phyloP scores from a whole-genome alignment of 495 filamentous ascomycete genomes.

The Halenospora varia region DNA sequence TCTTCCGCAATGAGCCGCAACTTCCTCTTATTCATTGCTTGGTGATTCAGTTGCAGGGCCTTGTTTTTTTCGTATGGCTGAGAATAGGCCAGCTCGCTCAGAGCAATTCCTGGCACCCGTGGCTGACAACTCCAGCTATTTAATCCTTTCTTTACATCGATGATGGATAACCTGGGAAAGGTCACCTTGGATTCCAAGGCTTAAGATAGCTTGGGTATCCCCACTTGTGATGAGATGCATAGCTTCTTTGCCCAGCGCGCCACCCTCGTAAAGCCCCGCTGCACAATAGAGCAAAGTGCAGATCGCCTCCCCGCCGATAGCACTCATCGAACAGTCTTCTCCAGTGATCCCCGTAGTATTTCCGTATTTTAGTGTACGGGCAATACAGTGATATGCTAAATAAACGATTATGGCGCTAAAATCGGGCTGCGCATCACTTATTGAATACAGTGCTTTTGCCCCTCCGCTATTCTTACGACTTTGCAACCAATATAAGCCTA shows the following conservation, averaged over 20 bases:
- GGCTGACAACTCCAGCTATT: neutral
- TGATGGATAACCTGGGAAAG: slow-evolving; percentile 5
- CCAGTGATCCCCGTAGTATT: no score
- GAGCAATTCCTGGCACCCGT: slow-evolving; percentile 1
- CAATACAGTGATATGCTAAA: neutral
- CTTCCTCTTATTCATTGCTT: no score
- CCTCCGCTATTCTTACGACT: neutral
- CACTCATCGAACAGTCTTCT: neutral
- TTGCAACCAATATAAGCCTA: neutral
- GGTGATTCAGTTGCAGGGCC: slow-evolving; percentile 4
- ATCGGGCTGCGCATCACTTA: neutral
- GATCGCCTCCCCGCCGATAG: slow-evolving; percentile 7
- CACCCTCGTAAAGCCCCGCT: slow-evolving; percentile 7
- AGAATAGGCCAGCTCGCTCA: slow-evolving; percentile 4
- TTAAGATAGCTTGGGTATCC: slow-evolving; percentile 8
- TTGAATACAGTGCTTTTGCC: neutral
- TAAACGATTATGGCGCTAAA: neutral
- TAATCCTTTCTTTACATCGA: slow-evolving; percentile 5
- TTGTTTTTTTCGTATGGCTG: slow-evolving; percentile 10
- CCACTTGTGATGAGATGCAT: slow-evolving; percentile 5
- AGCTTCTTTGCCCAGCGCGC: neutral
- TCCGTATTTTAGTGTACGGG: no score
- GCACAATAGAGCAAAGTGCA: slow-evolving; percentile 7
- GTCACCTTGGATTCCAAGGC: slow-evolving; percentile 3
- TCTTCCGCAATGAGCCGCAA: no score